Evolutionary conservation across 2,329 filamentous ascomycete species (phyloP), one percentile per base, ranked within the genome.

Genomic region (Cryoendolithus antarcticus): DNA sequence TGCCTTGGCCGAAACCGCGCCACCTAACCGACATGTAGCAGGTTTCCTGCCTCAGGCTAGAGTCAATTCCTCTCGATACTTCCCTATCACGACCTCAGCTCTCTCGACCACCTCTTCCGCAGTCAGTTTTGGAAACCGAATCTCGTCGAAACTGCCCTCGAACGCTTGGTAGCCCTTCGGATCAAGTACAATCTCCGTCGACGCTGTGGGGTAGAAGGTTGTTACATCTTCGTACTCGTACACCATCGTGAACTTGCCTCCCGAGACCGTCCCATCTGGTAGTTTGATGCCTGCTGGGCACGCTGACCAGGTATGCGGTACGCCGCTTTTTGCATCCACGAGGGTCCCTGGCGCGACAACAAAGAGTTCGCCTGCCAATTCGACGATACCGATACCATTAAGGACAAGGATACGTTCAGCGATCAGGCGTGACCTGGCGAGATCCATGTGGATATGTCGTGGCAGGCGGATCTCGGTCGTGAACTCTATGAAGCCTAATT

Each of bases 221-320:
- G 49, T 49, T 7, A 43, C 38, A 32, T 48, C 45, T 29, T 50
- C 47, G 31, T 48, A 52, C 39, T 51, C 50, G 37, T 48, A 51
- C 9, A 51, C 40, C 50, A 48, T 48, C 3, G 45, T 50, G 31
- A 51, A 51, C 9, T 30, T 47, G 6, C 45, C 48, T 8, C 30
- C 40, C 10, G 42, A 47, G 9, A 50, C 40, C 12, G 9, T 47
- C 4, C 48, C 48, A 38, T 52, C 41, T 3, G 46, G 45, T 33
- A 52, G 39, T 32, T 35, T 46, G 7, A 52, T 41, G 9, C 43
- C 49, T 13, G 43, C 40, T 28, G 46, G 47, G 40, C 49, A 50
- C n/a, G 49, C 47, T 11, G 49, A 47, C 28, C 46, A 50, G 3
- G 44, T 49, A 38, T 51, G 47, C 13, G 48, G 46, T 4, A 50